Evolutionary conservation across 192 early-diverging fungal species (phyloP), one percentile per base, ranked within the genome.

Genomic region (Backusella psychrophila): DNA sequence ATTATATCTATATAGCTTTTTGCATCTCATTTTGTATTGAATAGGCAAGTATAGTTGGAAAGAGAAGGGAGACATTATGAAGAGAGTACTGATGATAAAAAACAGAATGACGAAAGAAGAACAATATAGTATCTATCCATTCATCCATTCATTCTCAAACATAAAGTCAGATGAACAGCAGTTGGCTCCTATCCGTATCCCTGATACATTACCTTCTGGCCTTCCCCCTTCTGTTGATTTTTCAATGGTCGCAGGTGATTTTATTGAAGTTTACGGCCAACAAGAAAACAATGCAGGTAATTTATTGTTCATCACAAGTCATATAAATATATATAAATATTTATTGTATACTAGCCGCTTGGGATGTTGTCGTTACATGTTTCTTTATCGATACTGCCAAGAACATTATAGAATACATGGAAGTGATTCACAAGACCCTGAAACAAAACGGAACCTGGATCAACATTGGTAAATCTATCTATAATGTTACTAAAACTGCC

Each of bases 301-400:
- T 46, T 56, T 70, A 19, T 23, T 29, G 53, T 33, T 49, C 1
- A 52, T 52, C 7, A 36, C 8, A 36, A 4, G 8, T 9, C 21
- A 15, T 70, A 4, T 38, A 15, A 17, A 36, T 35, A 76, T 11
- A 66, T 38, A 33, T 19, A 72, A 17, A 12, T 23, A 26, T 21
- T 11, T 41, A 31, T 41, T 41, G 15, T 42, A 44, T 44, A 9
- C 11, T 15, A 87, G 88, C 81, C 9, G 75, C 82, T 49, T 99
- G 94, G 95, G 95, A 98, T 80, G 91, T 89, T 12, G 85, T 98
- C 4, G 94, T 96, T 2, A 98, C 95, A 0, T 97, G 96, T 78
- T 99, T 96, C 86, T 99, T 99, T 82, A 93, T 99, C 63, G 98
- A 99, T 75, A 98, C 98, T 0, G 96, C 97, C 12, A 94, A 96